phyloP scores from a whole-genome alignment of 768 basidiomycete species.

The Tylopilus rubrobrunneus region DNA sequence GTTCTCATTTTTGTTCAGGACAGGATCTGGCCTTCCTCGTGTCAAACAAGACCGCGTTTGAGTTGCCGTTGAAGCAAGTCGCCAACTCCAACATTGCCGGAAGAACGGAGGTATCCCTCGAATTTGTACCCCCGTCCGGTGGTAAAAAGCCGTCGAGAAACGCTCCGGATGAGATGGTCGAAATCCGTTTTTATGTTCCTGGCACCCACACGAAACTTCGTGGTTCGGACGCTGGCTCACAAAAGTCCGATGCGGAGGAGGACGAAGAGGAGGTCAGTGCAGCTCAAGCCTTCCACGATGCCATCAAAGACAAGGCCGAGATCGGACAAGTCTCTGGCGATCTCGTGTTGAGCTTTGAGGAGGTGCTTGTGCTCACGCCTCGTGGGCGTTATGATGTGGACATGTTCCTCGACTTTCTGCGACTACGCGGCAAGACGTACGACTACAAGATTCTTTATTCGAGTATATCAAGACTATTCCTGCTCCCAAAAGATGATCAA shows the following conservation, averaged over 20 bases:
- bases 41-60: slow-evolving; percentile 84
- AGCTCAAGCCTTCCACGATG: slow-evolving; percentile 95
- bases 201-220: slow-evolving; percentile 62
- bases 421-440: slow-evolving; percentile 96
- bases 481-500: slow-evolving; percentile 94
- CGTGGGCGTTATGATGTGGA: slow-evolving; percentile 97
- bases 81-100: slow-evolving; percentile 98
- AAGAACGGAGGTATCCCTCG: slow-evolving; percentile 97
- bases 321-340: slow-evolving; percentile 90
- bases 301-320: slow-evolving; percentile 93
- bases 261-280: slow-evolving; percentile 76
- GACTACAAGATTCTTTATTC: slow-evolving; percentile 96
- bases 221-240: slow-evolving; percentile 70
- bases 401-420: slow-evolving; percentile 93
- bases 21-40: slow-evolving; percentile 90
- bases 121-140: slow-evolving; percentile 58
- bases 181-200: slow-evolving; percentile 95
- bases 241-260: slow-evolving; percentile 68
- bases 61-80: slow-evolving; percentile 80
- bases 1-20: slow-evolving; percentile 43
- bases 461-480: slow-evolving; percentile 83
- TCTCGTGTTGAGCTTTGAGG: slow-evolving; percentile 90
- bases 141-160: slow-evolving; percentile 41
- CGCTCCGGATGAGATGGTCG: slow-evolving; percentile 81
- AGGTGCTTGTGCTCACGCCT: slow-evolving; percentile 91